Conservation (phyloP, 2,329 filamentous ascomycete species). For the Phialophora verrucosa region DNA sequence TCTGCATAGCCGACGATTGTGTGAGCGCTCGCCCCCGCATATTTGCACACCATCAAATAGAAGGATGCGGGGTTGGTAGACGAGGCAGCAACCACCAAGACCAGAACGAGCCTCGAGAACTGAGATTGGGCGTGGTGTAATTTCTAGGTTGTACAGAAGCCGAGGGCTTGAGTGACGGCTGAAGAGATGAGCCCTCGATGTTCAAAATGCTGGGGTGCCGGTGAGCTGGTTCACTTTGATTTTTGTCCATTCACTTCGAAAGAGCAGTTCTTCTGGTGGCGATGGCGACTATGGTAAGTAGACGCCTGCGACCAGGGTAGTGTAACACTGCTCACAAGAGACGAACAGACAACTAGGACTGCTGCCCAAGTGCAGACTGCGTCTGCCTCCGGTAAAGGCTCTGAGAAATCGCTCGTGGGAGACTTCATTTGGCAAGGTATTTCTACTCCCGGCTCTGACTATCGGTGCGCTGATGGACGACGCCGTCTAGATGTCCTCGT, state of each 20-base stretch:
- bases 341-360: slow-evolving; percentile 9
- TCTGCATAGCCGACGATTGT: slow-evolving; percentile 3
- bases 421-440: slow-evolving; percentile 29
- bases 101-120: background rate
- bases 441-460: background rate
- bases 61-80: slow-evolving; percentile 15
- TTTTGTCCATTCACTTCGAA: background rate
- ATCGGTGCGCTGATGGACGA: slow-evolving; percentile 1
- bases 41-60: background rate
- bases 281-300: slow-evolving; percentile 31
- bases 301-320: no score
- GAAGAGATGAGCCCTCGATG: background rate
- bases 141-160: background rate
- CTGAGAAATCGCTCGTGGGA: slow-evolving; percentile 28
- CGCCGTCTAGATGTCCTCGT: slow-evolving; percentile 29
- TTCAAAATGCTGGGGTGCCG: background rate
- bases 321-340: background rate
- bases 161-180: background rate
- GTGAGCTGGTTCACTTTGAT: background rate
- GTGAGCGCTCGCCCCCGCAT: background rate
- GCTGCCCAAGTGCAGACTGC: slow-evolving; percentile 15
- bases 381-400: background rate
- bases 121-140: background rate
- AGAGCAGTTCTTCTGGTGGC: slow-evolving; percentile 24
- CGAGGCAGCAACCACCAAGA: background rate